These are phyloP conservation scores for Pittosporum tobira DNA, from an alignment of 129 eudicot species.

Conservation along the genomic window DNA sequence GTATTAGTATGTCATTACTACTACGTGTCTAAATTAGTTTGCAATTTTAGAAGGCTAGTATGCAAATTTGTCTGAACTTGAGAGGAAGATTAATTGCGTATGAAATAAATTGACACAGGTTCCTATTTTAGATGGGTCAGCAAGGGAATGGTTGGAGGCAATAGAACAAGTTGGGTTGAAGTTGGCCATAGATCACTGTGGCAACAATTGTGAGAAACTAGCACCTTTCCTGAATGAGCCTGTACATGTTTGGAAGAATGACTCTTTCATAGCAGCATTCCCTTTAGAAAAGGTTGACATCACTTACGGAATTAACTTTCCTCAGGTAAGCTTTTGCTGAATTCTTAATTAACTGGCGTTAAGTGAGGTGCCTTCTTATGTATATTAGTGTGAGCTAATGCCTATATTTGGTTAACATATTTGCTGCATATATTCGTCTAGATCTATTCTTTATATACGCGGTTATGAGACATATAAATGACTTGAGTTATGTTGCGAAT, in stretches of 20 bases:
- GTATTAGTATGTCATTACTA: no score
- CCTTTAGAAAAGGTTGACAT: conserved; percentile 44
- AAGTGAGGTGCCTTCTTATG: no score
- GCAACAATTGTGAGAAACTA: conserved; percentile 49
- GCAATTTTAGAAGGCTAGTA: not conserved
- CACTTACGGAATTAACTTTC: conserved; percentile 74
- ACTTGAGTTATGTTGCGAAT: no score
- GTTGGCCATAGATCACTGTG: conserved; percentile 52
- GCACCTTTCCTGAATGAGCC: conserved; percentile 80
- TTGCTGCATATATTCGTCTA: no score
- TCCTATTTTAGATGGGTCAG: conserved; percentile 92
- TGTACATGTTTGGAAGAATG: conserved; percentile 56
- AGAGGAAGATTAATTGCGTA: not conserved
- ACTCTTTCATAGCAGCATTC: conserved; percentile 60
- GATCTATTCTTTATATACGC: no score
- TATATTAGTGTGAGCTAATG: no score
- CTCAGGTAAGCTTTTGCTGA: conserved; percentile 38
- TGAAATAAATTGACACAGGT: conserved; percentile 39
- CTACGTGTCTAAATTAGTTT: no score
- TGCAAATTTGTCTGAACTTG: not conserved
- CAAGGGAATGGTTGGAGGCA: conserved; percentile 88
- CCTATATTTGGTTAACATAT: no score
- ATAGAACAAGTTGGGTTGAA: conserved; percentile 65
- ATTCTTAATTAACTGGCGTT: not conserved
- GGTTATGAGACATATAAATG: no score